These are phyloP conservation scores for Colletotrichum sublineola DNA, from an alignment of 2,329 filamentous ascomycete species.

Conservation along the genomic window DNA sequence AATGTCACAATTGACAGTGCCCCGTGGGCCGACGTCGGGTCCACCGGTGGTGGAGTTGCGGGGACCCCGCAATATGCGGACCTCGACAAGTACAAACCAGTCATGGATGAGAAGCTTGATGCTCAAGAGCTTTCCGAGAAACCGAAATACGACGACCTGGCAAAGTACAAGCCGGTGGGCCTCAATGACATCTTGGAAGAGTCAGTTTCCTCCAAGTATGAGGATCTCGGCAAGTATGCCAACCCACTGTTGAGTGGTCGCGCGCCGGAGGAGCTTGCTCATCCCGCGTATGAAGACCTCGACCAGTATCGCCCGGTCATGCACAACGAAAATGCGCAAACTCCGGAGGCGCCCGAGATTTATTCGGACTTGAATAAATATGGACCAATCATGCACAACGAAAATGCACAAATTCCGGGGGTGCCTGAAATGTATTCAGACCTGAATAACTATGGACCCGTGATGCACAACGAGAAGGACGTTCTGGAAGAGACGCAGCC, in stretches of 20 bases:
- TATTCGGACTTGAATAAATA: slow-evolving; percentile 45
- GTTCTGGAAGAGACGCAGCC: slow-evolving; percentile 52
- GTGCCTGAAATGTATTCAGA: slow-evolving; percentile 42
- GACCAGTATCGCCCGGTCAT: slow-evolving; percentile 49
- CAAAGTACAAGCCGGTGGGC: slow-evolving; percentile 53
- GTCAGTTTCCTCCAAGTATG: slow-evolving; percentile 46
- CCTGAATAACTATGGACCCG: slow-evolving; percentile 43
- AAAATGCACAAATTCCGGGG: slow-evolving; percentile 44
- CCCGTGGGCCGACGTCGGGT: slow-evolving; percentile 42
- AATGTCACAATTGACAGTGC: slow-evolving; percentile 50
- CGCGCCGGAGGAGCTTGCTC: slow-evolving; percentile 45
- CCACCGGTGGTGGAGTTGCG: slow-evolving; percentile 40
- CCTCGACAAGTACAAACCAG: slow-evolving; percentile 54
- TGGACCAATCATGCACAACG: slow-evolving; percentile 48
- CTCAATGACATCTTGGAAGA: slow-evolving; percentile 30
- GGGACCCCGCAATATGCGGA: slow-evolving; percentile 45
- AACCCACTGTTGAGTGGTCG: slow-evolving; percentile 37
- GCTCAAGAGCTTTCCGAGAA: slow-evolving; percentile 42
- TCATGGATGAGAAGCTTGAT: slow-evolving; percentile 47
- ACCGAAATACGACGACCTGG: slow-evolving; percentile 57
- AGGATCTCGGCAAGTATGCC: slow-evolving; percentile 54
- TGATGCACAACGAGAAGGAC: slow-evolving; percentile 53
- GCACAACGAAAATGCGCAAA: slow-evolving; percentile 51
- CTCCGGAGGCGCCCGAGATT: slow-evolving; percentile 37
- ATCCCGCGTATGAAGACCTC: slow-evolving; percentile 52